phyloP scores from a whole-genome alignment of 495 filamentous ascomycete genomes.

The Hyphodiscus hymeniophilus region DNA sequence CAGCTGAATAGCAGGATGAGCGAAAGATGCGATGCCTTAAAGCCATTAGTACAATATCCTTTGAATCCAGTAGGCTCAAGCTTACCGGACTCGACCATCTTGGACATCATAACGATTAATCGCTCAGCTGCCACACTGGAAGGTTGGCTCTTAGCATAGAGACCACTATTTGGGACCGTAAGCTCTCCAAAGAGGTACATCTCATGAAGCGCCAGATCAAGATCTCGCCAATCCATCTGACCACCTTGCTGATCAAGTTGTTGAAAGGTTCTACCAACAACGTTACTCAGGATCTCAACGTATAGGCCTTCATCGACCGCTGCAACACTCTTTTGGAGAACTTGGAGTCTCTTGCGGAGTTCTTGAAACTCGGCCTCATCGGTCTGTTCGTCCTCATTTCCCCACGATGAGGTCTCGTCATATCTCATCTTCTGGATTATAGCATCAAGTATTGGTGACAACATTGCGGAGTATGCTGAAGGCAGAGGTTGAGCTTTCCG shows the following conservation, averaged over 20 bases:
- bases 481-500: conserved; percentile 65
- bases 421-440: conserved; percentile 94
- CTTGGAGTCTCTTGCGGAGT: conserved; percentile 76
- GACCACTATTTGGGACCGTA: conserved; percentile 71
- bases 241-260: conserved; percentile 59
- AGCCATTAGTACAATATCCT: conserved; percentile 16
- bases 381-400: conserved; percentile 85
- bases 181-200: conserved; percentile 96
- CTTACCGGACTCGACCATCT: conserved; percentile 88
- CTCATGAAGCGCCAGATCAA: conserved; percentile 93
- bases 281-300: conserved; percentile 71
- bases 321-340: conserved; percentile 84
- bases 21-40: conserved; percentile 72
- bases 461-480: conserved; percentile 61
- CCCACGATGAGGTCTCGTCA: conserved; percentile 91
- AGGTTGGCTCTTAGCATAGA: conserved; percentile 74
- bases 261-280: conserved; percentile 77
- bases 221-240: conserved; percentile 85
- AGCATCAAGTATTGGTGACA: conserved; percentile 80
- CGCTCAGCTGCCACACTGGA: conserved; percentile 65
- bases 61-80: conserved; percentile 2
- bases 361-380: conserved; percentile 99
- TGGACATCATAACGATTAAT: conserved; percentile 81
- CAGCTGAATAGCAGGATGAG: conserved; percentile 84
- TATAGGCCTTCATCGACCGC: conserved; percentile 78